Conservation (phyloP, 768 basidiomycete genomes). For the Crassisporium funariophilum region DNA sequence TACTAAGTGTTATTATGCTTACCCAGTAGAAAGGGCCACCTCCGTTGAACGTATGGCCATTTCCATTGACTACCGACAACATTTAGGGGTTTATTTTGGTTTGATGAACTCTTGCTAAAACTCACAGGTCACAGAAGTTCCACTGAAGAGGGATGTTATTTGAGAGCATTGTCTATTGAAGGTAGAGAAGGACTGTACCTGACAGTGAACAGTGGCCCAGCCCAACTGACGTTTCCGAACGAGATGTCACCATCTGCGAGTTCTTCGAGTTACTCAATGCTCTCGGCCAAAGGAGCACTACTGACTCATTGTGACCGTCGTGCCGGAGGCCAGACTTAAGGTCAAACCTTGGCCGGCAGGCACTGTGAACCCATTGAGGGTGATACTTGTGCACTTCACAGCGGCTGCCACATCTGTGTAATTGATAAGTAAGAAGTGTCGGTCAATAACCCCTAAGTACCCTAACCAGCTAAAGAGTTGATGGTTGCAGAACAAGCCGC, state of each 20-base stretch:
- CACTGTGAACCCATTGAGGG: slow-evolving; percentile 58
- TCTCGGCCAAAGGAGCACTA: slow-evolving; percentile 3
- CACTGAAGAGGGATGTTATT: not conserved
- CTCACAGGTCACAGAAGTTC: not conserved
- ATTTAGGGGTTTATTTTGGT: too few species aligned
- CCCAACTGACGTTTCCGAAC: slow-evolving; percentile 56
- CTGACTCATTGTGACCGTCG: slow-evolving; percentile 62
- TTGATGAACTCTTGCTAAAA: too few species aligned
- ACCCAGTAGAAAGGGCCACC: slow-evolving; percentile 49
- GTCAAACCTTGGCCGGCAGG: slow-evolving; percentile 53
- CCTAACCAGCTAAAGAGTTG: slow-evolving; percentile 43
- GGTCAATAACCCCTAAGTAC: not conserved
- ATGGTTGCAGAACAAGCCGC: slow-evolving; percentile 54
- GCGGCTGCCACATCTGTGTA: slow-evolving; percentile 49
- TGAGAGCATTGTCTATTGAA: not conserved
- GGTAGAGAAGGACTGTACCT: slow-evolving; percentile 32
- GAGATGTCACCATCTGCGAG: slow-evolving; percentile 55
- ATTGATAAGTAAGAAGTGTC: not conserved
- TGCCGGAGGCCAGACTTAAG: slow-evolving; percentile 46
- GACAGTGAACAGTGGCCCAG: slow-evolving; percentile 55
- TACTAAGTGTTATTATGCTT: not conserved
- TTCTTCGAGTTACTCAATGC: not conserved
- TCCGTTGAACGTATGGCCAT: slow-evolving; percentile 43
- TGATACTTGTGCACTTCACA: slow-evolving; percentile 57
- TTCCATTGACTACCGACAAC: slow-evolving; percentile 38